phyloP scores from a whole-genome alignment of 2,329 filamentous ascomycete genomes.

The Pseudogymnoascus sp. region DNA sequence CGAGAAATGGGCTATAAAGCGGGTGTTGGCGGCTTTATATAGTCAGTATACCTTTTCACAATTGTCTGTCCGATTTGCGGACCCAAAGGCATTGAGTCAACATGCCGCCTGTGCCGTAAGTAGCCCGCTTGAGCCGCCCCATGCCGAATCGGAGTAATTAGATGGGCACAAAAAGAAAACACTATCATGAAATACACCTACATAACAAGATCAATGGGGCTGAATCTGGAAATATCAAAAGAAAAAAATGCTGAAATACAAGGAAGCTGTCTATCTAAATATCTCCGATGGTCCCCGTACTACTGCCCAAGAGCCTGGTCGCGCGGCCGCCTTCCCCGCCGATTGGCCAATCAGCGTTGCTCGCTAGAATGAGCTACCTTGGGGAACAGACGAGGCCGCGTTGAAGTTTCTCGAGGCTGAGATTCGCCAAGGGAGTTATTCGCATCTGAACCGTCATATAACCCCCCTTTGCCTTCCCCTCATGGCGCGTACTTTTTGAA shows the following conservation, averaged over 20 bases:
- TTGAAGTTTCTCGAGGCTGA: slow-evolving; percentile 6
- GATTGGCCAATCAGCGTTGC: background rate
- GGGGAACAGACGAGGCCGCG: slow-evolving; percentile 2
- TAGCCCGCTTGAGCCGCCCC: slow-evolving; percentile 6
- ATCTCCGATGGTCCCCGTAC: background rate
- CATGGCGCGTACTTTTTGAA: background rate
- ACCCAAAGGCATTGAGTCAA: slow-evolving; percentile 4
- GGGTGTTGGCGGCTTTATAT: slow-evolving; percentile 1
- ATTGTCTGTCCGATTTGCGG: slow-evolving; percentile 1
- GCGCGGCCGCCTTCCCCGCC: background rate
- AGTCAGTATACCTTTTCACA: background rate
- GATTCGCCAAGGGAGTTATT: background rate
- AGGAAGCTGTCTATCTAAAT: background rate
- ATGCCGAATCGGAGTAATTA: background rate
- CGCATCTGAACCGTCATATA: background rate
- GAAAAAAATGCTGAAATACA: background rate
- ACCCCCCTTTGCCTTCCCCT: background rate
- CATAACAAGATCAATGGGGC: background rate
- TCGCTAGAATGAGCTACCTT: slow-evolving; percentile 4
- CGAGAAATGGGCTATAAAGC: background rate
- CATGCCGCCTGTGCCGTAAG: background rate
- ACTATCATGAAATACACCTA: background rate
- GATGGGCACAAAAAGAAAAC: background rate
- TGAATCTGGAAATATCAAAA: background rate
- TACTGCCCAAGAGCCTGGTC: background rate